Evolutionary conservation across 2,329 filamentous ascomycete genomes (phyloP), one percentile per base, ranked within the genome.

Genomic region (Cordyceps tenuipes): DNA sequence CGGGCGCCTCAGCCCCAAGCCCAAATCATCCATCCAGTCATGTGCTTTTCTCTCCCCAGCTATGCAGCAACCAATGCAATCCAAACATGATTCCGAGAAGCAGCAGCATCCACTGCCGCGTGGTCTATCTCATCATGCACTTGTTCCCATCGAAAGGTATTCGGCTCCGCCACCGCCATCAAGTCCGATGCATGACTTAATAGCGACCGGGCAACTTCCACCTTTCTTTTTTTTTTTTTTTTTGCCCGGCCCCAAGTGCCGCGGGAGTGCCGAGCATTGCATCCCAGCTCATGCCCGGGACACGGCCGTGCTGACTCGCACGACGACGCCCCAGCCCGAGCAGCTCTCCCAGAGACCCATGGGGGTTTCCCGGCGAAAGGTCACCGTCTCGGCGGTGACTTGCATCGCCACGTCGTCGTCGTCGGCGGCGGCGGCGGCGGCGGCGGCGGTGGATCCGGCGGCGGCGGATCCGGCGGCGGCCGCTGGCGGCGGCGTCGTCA

Each of bases 291-390:
- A 41, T 19, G 46, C 10, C 44, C 58, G 49, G 19, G 55, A n/a
- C n/a, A n/a, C n/a, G n/a, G n/a, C n/a, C n/a, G n/a, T 39, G 7
- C 34, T 60, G 26, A 79, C 68, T 3, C 66, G 68, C 2, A 76
- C 70, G 12, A 78, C 73, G 31, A 80, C 67, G 0, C 71, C 77
- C 69, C 72, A 79, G 0, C 77, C 77, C 2, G 69, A 71, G 61
- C 68, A 65, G 51, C 75, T 77, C 66, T 79, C 77, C 70, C 73
- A 75, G 1, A 80, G 65, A 0, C 77, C 77, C 63, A 79, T 69
- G 17, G 75, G 73, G 51, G 77, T 79, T 66, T 77, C 72, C 57
- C 64, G 66, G 13, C 77, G 68, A 59, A 80, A 79, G 0, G 75
- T 74, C 2, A 78, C 71, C 62, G 77, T 72, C 53, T 78, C 70